Evolutionary conservation across 805 yeast genomes (phyloP), one percentile per base, ranked within the genome.

Genomic region (Phaffomyces opuntiae): DNA sequence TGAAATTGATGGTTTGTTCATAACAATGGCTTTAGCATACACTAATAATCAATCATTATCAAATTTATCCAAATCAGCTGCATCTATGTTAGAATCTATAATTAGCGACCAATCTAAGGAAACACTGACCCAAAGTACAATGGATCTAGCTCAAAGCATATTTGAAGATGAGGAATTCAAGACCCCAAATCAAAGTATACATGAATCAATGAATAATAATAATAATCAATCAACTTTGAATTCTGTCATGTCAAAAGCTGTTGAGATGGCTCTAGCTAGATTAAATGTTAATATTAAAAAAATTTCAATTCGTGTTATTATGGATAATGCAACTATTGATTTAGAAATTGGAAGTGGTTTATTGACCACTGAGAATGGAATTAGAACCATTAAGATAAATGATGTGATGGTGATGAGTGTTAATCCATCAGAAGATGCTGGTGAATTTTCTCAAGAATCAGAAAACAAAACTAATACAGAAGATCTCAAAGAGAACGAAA

Each of bases 81-180:
- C 47, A 17, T 32, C 41, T 7, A 41, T 45, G 39, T 35, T 70
- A 9, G 43, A 40, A 16, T 41, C 47, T n/a, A 36, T 44, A 16
- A 33, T 41, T 11, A 45, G 59, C 34, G 64, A 62, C 21, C 66
- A 59, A 36, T 54, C 60, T 1, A 68, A 66, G 47, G 77, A 77
- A 46, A 78, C 81, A 46, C 62, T 86, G 46, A 80, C 86, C 0
- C 83, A 80, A 54, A 83, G 93, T 47, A 81, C 91, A 0, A 81
- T 82, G 21, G 87, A 83, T 53, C 68, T 88, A 45, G 88, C 93
- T 3, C 75, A 73, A 50, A 68, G 74, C 12, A 58, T 71, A 38
- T 58, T 70, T 38, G 65, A 66, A 19, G 59, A 55, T 17, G 57
- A 49, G 7, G 58, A 52, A 2, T 41, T 46, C 24, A 43, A 47